Conservation (phyloP, 257 asterid genomes). For the Capsicum chinense region DNA sequence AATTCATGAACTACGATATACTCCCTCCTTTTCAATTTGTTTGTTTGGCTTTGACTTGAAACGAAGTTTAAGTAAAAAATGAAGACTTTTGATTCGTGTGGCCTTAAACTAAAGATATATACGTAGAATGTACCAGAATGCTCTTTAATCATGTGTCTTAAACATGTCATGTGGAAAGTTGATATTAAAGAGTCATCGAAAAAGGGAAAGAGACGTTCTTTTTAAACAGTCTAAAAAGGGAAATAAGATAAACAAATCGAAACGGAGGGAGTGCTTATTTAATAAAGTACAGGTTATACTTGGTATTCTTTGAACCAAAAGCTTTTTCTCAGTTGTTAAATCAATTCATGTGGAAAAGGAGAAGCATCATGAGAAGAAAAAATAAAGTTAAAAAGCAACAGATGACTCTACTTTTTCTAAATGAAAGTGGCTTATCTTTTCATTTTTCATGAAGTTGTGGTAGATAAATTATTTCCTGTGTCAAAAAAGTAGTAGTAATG, state of each 20-base stretch:
- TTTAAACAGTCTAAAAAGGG: too few species aligned
- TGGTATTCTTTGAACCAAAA: background rate
- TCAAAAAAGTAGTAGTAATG: background rate
- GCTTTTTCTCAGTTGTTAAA: background rate
- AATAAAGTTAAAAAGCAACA: background rate
- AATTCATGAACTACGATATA: background rate
- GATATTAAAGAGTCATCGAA: too few species aligned
- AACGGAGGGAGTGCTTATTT: background rate
- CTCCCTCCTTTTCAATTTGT: too few species aligned
- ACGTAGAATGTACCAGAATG: too few species aligned
- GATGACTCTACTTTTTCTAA: background rate
- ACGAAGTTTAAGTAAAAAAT: too few species aligned
- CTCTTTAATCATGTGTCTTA: too few species aligned
- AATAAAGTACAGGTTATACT: background rate
- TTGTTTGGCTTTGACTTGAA: too few species aligned
- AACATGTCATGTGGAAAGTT: too few species aligned
- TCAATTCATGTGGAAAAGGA: background rate
- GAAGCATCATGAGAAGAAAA: background rate
- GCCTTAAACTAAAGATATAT: too few species aligned
- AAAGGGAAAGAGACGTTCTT: too few species aligned
- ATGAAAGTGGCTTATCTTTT: background rate
- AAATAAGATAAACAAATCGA: too few species aligned
- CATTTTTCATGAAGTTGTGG: background rate
- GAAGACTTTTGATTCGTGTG: too few species aligned
- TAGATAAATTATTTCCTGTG: background rate